These are phyloP conservation scores for Albizia julibrissin DNA, from an alignment of 306 rosid species.

Conservation along the genomic window DNA sequence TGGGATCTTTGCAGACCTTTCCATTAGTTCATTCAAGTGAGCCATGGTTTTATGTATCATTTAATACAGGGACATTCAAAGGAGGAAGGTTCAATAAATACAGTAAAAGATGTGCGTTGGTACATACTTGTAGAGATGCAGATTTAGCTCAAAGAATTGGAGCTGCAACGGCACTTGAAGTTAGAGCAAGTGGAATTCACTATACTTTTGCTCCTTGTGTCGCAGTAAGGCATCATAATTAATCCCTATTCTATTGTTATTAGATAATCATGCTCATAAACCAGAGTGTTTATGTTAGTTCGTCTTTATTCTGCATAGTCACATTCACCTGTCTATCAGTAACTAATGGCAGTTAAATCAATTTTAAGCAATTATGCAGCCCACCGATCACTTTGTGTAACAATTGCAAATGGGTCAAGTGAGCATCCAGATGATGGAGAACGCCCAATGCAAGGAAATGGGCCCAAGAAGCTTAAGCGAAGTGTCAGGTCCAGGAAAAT, in stretches of 20 bases:
- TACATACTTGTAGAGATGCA: neutral
- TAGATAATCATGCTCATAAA: neutral
- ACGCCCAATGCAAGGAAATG: too few relatives aligned
- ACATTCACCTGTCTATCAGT: neutral
- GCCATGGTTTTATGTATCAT: neutral
- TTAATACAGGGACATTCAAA: conserved; percentile 5
- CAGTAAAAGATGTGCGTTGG: neutral
- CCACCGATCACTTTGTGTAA: too few relatives aligned
- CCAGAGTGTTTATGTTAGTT: neutral
- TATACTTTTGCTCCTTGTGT: too few relatives aligned
- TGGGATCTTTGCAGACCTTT: conserved; percentile 87
- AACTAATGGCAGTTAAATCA: neutral
- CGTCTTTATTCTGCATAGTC: neutral
- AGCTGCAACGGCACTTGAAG: neutral
- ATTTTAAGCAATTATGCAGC: too few relatives aligned
- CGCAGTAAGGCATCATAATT: too few relatives aligned
- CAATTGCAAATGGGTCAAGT: too few relatives aligned
- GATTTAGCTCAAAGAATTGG: too few relatives aligned
- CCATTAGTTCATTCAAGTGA: conserved; percentile 29
- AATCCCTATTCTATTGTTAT: neutral
- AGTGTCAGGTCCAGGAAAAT: too few relatives aligned
- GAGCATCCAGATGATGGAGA: too few relatives aligned
- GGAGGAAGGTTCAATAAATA: neutral
- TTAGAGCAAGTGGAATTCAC: too few relatives aligned
- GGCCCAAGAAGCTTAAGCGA: too few relatives aligned